Evolutionary conservation across 2,329 filamentous ascomycete species (phyloP).

Genomic region (Ceratocystis destructans): DNA sequence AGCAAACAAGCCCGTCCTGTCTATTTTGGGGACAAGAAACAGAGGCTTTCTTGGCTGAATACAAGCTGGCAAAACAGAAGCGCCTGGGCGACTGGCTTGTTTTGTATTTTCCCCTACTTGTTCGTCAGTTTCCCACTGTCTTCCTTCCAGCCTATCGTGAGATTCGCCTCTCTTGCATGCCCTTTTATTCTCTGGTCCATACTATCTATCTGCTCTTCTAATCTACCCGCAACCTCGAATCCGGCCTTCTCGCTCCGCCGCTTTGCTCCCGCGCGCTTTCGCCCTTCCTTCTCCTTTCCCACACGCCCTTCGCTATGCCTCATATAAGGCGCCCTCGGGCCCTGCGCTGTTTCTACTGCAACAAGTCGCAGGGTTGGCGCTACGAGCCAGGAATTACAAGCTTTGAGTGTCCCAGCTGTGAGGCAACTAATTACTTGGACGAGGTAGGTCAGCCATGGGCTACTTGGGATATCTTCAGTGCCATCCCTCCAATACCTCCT

Average conservation of each 20-base stretch:
- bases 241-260: neutral
- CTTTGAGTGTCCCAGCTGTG: constrained; percentile 66
- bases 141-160: neutral
- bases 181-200: neutral
- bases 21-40: neutral
- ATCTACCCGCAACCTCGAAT: neutral
- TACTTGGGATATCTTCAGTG: neutral
- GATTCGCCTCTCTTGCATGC: neutral
- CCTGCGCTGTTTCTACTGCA: constrained; percentile 74
- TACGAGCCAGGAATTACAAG: constrained; percentile 45
- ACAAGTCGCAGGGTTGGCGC: constrained; percentile 46
- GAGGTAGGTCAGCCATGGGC: constrained; percentile 40
- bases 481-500: neutral
- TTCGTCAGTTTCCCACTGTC: neutral
- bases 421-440: constrained; percentile 80
- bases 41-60: neutral
- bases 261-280: neutral
- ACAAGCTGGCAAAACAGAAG: neutral
- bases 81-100: neutral
- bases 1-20: neutral
- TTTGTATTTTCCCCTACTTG: neutral
- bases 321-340: constrained; percentile 31
- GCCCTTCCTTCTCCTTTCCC: neutral
- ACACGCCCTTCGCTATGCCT: constrained; percentile 28
- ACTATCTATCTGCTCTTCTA: neutral